Evolutionary conservation across 108 stramenopile genomes (phyloP), one percentile per base, ranked within the genome.

Genomic region (Asterionellopsis glacialis): DNA sequence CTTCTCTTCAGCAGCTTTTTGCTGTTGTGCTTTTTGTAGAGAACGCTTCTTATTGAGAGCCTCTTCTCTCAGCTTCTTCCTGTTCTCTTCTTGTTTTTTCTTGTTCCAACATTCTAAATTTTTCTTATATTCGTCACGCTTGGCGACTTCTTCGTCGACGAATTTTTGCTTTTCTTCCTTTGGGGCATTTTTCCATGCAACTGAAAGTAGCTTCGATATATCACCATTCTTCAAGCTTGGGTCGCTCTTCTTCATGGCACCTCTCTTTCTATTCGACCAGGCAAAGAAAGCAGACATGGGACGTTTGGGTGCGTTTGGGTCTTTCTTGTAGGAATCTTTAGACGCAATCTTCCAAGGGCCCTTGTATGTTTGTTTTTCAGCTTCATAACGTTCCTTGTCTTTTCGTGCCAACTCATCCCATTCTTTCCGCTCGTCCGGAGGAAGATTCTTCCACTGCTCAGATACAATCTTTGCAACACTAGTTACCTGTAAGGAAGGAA

Each of bases 321-420:
- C 18, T 5, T 39, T 39, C n/a, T n/a, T 22, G 9, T 14, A 41
- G 16, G 14, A 13, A 2, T 23, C 38, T 15, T 14, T 12, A n/a
- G 57, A 22, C 4, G 57, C 19, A n/a, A 57, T 33, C 41, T 15
- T n/a, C 57, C 57, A 57, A 15, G 64, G 69, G 9, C 63, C 70
- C n/a, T 28, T 68, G 63, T 80, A 80, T 24, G 40, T 58, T 5
- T 50, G 23, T 44, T 69, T 75, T 51, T 80, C 79, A 15, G 57
- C 26, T 11, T 75, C 67, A 48, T 73, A 80, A 18, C 79, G 55
- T 16, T 44, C 61, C 57, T 80, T 80, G 61, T 80, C 79, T 12
- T 57, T 53, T 1, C 49, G 41, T 21, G 79, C 79, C 68, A 73
- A 60, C 13, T 71, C 63, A 5, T 41, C 33, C 57, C 33, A 77